A percentile compares a stretch with the other conserved stretches of the same genome.
phyloP scores from a whole-genome alignment of 148 eudicot genomes.

The Camellia sinensis region DNA sequence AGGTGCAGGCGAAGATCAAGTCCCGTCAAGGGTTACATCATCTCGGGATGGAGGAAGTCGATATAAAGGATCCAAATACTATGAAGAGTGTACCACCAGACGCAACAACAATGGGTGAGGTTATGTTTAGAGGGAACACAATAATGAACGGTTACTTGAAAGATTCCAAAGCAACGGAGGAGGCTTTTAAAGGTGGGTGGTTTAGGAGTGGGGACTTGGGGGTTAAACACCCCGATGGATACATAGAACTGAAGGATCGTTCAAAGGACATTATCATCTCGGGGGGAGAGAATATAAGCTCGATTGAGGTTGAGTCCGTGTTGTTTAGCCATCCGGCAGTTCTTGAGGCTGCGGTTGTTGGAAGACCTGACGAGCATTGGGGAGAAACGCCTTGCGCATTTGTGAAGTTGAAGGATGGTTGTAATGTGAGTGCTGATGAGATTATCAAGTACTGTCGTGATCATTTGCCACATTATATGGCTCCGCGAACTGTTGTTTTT shows the following conservation, averaged over 20 bases:
- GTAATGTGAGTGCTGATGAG: constrained; percentile 28
- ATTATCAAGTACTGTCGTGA: constrained; percentile 57
- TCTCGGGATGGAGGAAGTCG: constrained; percentile 54
- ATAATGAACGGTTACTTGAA: constrained; percentile 69
- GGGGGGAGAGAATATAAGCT: constrained; percentile 77
- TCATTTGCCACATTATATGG: constrained; percentile 60
- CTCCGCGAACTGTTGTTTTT: constrained; percentile 60
- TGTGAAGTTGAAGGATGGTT: constrained; percentile 52
- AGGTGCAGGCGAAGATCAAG: constrained; percentile 43
- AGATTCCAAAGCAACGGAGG: constrained; percentile 43
- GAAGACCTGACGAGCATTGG: constrained; percentile 67
- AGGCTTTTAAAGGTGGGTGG: constrained; percentile 69
- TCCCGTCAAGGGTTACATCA: constrained; percentile 64
- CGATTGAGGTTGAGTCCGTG: constrained; percentile 65
- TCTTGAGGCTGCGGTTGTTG: constrained; percentile 67
- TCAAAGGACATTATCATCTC: constrained; percentile 69
- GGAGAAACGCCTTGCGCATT: constrained; percentile 81
- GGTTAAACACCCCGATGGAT: constrained; percentile 57
- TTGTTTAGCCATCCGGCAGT: constrained; percentile 56
- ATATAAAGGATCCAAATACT: constrained; percentile 49
- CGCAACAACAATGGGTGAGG: constrained; percentile 67
- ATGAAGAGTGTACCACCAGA: constrained; percentile 60
- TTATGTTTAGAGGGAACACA: constrained; percentile 75
- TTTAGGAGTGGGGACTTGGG: constrained; percentile 65
- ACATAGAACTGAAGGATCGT: constrained; percentile 63